Conservation (phyloP, 2,329 filamentous ascomycete species). For the Botrytis tulipae region DNA sequence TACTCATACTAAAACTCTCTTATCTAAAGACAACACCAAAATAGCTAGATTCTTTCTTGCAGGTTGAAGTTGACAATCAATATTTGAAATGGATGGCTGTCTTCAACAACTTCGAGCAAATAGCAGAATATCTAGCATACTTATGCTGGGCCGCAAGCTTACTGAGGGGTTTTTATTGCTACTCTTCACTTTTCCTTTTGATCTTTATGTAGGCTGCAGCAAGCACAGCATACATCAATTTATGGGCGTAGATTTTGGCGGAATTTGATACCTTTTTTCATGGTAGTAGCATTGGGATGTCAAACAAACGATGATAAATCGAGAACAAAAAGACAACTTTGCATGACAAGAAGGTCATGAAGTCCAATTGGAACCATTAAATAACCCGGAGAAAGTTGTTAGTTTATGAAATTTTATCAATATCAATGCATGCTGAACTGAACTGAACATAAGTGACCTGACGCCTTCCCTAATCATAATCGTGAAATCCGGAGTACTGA, state of each 20-base stretch:
- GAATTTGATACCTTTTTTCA: not conserved
- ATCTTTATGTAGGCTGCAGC: not conserved
- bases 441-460: not conserved
- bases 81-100: not conserved
- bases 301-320: not conserved
- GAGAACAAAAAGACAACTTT: not conserved
- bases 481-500: not conserved
- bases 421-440: constrained; percentile 6
- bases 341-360: not conserved
- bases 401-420: not conserved
- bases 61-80: not conserved
- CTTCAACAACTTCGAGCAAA: not conserved
- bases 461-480: not conserved
- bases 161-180: not conserved
- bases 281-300: not conserved
- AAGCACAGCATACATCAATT: not conserved
- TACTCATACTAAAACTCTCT: not conserved
- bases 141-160: not conserved
- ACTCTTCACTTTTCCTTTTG: not conserved
- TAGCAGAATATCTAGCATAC: not conserved
- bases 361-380: not conserved
- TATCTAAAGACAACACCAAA: not conserved
- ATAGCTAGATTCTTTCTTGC: not conserved
- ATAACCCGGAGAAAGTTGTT: not conserved
- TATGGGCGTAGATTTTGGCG: not conserved